Evolutionary conservation across 208 protist species (phyloP), one percentile per base, ranked within the genome.

Genomic region (Lotmaria passim): DNA sequence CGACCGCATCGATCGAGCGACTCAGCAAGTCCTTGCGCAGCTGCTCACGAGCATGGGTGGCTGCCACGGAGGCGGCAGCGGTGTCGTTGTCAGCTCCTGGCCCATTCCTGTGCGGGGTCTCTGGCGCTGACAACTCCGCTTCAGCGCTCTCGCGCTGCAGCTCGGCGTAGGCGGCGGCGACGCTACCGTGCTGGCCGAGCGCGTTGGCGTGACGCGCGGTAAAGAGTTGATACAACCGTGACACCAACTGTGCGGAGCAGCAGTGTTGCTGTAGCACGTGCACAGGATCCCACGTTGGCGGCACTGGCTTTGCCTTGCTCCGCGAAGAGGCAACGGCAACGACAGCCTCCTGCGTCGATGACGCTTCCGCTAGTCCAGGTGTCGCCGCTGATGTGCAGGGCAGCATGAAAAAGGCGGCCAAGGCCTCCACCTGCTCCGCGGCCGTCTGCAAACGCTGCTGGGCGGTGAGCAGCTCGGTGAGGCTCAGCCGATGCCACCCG

Each of bases 241-340:
- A 87, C 47, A 95, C 59, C 50, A 95, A 43, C 26, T 79, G 74
- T 5, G 89, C 89, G 12, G 89, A 95, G 17, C 79, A 86, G 39
- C 89, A 77, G 21, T 19, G 59, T 10, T 66, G 8, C 28, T 69
- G 62, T 23, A 77, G 47, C 17, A 77, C 48, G 7, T 7, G n/a
- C 17, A 77, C 39, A 0, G 71, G 71, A 12, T 77, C 71, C 71
- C 71, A 77, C 38, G 31, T n/a, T 7, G 23, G n/a, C 46, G 46
- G 58, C 19, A n/a, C n/a, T n/a, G 24, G 17, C n/a, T 15, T 26
- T 1, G 46, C 11, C 17, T 43, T 56, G 3, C 21, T 7, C 0
- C 46, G 44, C 0, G 46, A 6, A 12, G 19, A 1, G 1, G 7
- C 6, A 30, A 3, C 23, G 5, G 41, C 12, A 2, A 17, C 30